These are phyloP conservation scores for Exobasidium rhododendri DNA, from an alignment of 1,284 basidiomycete genomes.

Conservation along the genomic window DNA sequence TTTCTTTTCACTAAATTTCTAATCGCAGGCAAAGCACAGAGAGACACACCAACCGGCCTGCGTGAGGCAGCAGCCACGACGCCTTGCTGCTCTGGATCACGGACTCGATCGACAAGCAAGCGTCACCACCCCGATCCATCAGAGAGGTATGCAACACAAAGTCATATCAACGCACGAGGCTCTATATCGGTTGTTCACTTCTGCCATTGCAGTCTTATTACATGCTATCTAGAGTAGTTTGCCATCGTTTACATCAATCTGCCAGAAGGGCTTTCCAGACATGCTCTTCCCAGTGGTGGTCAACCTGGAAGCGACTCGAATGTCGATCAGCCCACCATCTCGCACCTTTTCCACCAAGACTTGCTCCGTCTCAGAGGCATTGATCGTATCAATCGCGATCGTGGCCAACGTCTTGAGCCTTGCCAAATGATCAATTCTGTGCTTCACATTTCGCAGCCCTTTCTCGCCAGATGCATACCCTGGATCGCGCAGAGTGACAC, in stretches of 20 bases:
- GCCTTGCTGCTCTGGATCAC: too few relatives aligned
- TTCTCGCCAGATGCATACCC: constrained; percentile 11
- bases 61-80: too few relatives aligned
- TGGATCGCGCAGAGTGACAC: constrained; percentile 56
- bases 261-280: background rate
- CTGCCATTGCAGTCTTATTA: too few relatives aligned
- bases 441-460: constrained; percentile 8
- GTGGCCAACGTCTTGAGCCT: constrained; percentile 11
- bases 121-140: too few relatives aligned
- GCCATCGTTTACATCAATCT: background rate
- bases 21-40: too few relatives aligned
- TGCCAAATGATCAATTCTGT: constrained; percentile 12
- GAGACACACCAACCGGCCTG: too few relatives aligned
- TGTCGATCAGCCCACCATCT: background rate
- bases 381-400: constrained; percentile 1
- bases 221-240: too few relatives aligned
- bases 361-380: background rate
- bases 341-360: background rate
- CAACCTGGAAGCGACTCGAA: background rate
- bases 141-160: too few relatives aligned
- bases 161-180: too few relatives aligned
- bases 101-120: too few relatives aligned
- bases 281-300: background rate
- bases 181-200: too few relatives aligned
- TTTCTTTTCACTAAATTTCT: too few relatives aligned